Conservation (phyloP, 2,329 filamentous ascomycete genomes). For the Aaosphaeria pasadenensis region DNA sequence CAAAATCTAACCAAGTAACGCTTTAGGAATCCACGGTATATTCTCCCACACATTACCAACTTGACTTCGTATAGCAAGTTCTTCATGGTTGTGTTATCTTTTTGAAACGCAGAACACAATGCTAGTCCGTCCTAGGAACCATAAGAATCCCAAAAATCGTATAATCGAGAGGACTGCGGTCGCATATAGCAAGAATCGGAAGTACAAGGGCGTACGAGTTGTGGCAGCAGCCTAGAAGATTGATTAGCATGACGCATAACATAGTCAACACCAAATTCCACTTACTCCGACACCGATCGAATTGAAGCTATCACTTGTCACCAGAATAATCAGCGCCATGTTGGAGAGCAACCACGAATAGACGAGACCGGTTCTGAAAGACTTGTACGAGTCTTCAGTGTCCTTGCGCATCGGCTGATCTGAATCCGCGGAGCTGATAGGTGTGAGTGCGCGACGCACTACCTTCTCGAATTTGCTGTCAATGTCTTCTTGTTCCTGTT, state of each 20-base stretch:
- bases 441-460: constrained; percentile 81
- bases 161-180: constrained; percentile 9
- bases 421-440: constrained; percentile 64
- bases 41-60: too few relatives aligned
- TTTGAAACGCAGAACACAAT: constrained; percentile 3
- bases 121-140: constrained; percentile 7
- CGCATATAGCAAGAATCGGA: constrained; percentile 7
- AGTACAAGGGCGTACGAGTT: constrained; percentile 8
- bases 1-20: too few relatives aligned
- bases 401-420: constrained; percentile 72
- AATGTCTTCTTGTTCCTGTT: constrained; percentile 93
- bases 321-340: constrained; percentile 5
- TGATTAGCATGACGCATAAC: background rate
- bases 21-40: too few relatives aligned
- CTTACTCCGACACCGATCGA: constrained; percentile 6
- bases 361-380: constrained; percentile 61
- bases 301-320: constrained; percentile 8
- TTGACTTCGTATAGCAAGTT: too few relatives aligned
- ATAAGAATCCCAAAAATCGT: constrained; percentile 10
- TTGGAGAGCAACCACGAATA: constrained; percentile 12
- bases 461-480: constrained; percentile 92
- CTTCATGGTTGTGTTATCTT: background rate
- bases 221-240: constrained; percentile 4
- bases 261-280: background rate
- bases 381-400: constrained; percentile 93